Base-by-base conservation (phyloP, 2,329 filamentous ascomycete genomes). In the Stagonosporopsis rhizophila region DNA sequence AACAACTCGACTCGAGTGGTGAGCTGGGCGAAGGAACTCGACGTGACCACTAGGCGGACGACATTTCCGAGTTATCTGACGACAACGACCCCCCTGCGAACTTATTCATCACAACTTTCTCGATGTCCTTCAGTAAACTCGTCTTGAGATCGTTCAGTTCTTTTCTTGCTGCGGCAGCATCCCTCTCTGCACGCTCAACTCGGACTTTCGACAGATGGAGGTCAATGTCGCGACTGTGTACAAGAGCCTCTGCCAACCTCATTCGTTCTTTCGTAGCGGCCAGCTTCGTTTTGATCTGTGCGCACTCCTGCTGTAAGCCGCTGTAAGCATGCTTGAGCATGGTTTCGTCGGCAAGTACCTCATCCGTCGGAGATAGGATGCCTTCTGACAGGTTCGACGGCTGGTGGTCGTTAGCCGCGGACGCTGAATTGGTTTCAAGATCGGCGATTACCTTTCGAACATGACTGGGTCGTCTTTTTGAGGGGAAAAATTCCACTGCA, bases 271-370 rank as follows among this genome's bases (percentile, higher is more conserved):
- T 49, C 23, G 55, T 54, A 57, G 59, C 56, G 41, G 50, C 56
- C 38, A 54, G 30, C 5, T 51, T 54, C 32, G 50, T 51, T 40
- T 58, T 53, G 30, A 50, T 50, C 42, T 58, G 56, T 46, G 50
- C 56, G 20, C 50, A 54, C 38, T 58, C 56, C 27, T 58, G 56
- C 39, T 58, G 50, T 47, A 58, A 46, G 46, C 56, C 56, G 50
- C 56, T 53, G 56, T 58, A 58, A 47, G 56, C 56, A 54, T 58
- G 55, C 55, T 58, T 58, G n/a, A 58, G 55, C 55, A 58, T 58
- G 55, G 49, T 58, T 40, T 53, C 49, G 32, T 58, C 55, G 32
- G 55, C 53, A 52, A 56, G 47, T 52, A 56, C 53, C 53, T 56
- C 53, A 38, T 56, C 53, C 53, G 53, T 56, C 6, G 53, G 53